Evolutionary conservation across 192 early-diverging fungal genomes (phyloP).

Genomic region (Spizellomyces sp.): DNA sequence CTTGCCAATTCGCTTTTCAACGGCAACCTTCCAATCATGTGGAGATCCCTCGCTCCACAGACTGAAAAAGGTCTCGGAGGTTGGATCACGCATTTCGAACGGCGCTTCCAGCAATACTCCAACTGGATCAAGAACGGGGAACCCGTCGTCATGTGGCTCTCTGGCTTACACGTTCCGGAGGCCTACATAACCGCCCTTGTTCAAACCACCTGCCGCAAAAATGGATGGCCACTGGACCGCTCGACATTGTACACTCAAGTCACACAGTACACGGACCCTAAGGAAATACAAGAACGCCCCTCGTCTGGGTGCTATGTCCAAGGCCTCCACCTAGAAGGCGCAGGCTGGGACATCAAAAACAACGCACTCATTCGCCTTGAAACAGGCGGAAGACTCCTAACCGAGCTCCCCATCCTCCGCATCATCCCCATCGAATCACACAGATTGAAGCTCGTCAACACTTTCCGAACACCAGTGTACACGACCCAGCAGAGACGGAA

Average conservation of each 20-base stretch:
- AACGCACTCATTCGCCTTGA: slow-evolving; percentile 51
- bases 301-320: slow-evolving; percentile 61
- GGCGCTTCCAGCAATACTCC: slow-evolving; percentile 57
- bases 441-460: slow-evolving; percentile 61
- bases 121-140: slow-evolving; percentile 68
- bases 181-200: slow-evolving; percentile 65
- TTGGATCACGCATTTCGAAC: slow-evolving; percentile 65
- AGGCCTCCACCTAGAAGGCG: slow-evolving; percentile 64
- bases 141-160: slow-evolving; percentile 65
- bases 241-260: slow-evolving; percentile 66
- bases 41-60: slow-evolving; percentile 58
- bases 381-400: slow-evolving; percentile 53
- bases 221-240: slow-evolving; percentile 63
- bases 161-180: slow-evolving; percentile 64
- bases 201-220: slow-evolving; percentile 64
- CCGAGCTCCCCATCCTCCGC: slow-evolving; percentile 60
- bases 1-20: slow-evolving; percentile 60
- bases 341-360: slow-evolving; percentile 57
- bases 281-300: slow-evolving; percentile 56
- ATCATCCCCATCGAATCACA: slow-evolving; percentile 66
- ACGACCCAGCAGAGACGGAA: slow-evolving; percentile 63
- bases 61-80: slow-evolving; percentile 62
- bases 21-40: slow-evolving; percentile 56
- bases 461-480: slow-evolving; percentile 67
- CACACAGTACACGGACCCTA: slow-evolving; percentile 54